Conservation (phyloP, 2,329 filamentous ascomycete species). For the Cercospora canescens region DNA sequence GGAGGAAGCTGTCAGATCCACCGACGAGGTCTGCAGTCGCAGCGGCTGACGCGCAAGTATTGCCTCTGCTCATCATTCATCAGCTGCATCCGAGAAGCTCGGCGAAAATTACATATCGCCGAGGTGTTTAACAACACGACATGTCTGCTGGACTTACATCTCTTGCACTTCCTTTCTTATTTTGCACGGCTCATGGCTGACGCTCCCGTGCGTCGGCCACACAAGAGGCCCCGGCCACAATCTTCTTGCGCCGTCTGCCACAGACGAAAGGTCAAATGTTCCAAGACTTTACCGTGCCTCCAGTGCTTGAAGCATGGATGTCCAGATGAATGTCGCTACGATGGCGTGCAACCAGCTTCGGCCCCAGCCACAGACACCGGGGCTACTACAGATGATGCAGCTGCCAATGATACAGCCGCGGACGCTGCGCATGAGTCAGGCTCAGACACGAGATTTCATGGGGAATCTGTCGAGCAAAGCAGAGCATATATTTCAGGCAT, state of each 20-base stretch:
- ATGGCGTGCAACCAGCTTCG: constrained; percentile 5
- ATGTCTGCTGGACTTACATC: not conserved
- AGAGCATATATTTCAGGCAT: not conserved
- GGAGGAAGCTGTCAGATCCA: constrained; percentile 39
- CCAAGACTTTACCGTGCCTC: constrained; percentile 15
- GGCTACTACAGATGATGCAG: not conserved
- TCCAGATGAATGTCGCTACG: constrained; percentile 15
- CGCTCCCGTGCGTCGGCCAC: constrained; percentile 7
- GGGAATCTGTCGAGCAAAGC: not conserved
- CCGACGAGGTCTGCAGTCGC: not conserved
- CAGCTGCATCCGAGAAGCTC: not conserved
- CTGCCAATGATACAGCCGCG: not conserved
- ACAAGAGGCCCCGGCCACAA: constrained; percentile 17
- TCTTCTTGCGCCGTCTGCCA: constrained; percentile 18
- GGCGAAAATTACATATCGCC: not conserved
- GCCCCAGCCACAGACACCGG: not conserved
- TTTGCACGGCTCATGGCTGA: not conserved
- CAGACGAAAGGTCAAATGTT: constrained; percentile 16
- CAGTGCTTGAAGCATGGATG: constrained; percentile 17
- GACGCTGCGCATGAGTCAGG: not conserved
- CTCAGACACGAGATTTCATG: not conserved
- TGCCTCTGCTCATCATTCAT: not conserved
- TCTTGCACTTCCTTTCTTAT: not conserved
- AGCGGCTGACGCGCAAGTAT: not conserved
- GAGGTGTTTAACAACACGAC: not conserved